A percentile compares a stretch with the other conserved stretches of the same genome.
phyloP scores from a whole-genome alignment of 2,329 filamentous ascomycete species.

The Sordariomycetes sp. region DNA sequence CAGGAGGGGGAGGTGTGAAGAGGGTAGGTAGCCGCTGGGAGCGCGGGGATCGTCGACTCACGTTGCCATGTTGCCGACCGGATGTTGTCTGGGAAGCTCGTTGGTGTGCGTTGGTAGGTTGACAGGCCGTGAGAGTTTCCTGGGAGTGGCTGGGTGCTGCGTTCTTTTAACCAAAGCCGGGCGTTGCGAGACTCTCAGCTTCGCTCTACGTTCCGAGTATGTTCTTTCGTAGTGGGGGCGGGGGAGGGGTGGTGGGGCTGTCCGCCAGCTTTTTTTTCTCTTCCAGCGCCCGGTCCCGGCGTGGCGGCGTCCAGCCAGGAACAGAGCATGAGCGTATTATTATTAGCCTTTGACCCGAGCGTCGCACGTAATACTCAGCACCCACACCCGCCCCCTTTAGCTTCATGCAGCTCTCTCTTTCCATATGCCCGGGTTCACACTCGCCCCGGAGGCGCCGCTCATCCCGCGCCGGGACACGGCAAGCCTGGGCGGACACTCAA shows the following conservation, averaged over 20 bases:
- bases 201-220: no score
- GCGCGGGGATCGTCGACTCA: slow-evolving; percentile 3
- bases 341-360: no score
- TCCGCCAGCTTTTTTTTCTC: background rate
- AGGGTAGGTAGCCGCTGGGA: background rate
- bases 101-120: background rate
- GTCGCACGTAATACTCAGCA: background rate
- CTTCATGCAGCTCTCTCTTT: no score
- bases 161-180: background rate
- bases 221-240: background rate
- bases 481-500: background rate
- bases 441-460: background rate
- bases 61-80: slow-evolving; percentile 17
- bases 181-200: background rate
- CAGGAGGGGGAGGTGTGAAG: background rate
- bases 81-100: background rate
- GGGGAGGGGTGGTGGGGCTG: background rate
- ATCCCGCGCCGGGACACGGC: background rate
- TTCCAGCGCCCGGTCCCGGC: background rate
- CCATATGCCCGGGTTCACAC: no score
- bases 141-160: background rate
- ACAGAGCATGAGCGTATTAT: no score
- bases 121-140: background rate
- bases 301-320: background rate
- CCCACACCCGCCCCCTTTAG: background rate